Base-by-base conservation (phyloP, 805 yeast species). In the Monosporozyma aquatica region DNA sequence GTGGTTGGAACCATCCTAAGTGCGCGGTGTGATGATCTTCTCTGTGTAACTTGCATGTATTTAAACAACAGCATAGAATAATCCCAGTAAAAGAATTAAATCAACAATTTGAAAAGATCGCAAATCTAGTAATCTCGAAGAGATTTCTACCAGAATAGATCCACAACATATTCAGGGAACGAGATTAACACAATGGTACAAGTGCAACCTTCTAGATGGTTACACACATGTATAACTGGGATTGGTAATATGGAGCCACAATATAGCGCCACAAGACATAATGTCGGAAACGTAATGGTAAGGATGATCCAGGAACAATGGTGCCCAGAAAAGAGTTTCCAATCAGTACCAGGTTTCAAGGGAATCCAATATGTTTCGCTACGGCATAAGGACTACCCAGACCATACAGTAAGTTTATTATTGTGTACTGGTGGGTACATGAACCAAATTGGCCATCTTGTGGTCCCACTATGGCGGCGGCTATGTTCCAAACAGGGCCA, bases 221-320 rank as follows among this genome's bases (percentile, higher is more conserved):
- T 41, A n/a, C 43, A 41, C 15, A 49, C 54, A 1, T 57, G 59
- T 37, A 41, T 60, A 8, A 57, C 59, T 5, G 63, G 59, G 8
- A 45, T 87, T 2, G 95, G 95, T 1, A 87, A 87, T 53, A 95
- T 95, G 0, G 84, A 79, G 43, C 70, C 76, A 0, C 61, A 68
- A 38, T 84, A 72, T 51, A 61, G 62, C 6, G 67, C 69, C 6
- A 82, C 95, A 0, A 66, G 95, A 27, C 96, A 87, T 55, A 85
- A 81, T 45, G 85, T 80, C 0, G 96, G 95, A 1, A 84, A 83
- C 47, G 56, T 70, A 38, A 56, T 78, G 28, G 62, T 78, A 29
- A 66, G 78, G 27, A 30, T 48, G 18, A 37, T 66, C 23, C 52
- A 48, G 27, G 60, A 66, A 10, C 46, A 45, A 50, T 55, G 49